These are phyloP conservation scores for Diaporthe sp. DNA, from an alignment of 2,329 filamentous ascomycete species.

Conservation along the genomic window DNA sequence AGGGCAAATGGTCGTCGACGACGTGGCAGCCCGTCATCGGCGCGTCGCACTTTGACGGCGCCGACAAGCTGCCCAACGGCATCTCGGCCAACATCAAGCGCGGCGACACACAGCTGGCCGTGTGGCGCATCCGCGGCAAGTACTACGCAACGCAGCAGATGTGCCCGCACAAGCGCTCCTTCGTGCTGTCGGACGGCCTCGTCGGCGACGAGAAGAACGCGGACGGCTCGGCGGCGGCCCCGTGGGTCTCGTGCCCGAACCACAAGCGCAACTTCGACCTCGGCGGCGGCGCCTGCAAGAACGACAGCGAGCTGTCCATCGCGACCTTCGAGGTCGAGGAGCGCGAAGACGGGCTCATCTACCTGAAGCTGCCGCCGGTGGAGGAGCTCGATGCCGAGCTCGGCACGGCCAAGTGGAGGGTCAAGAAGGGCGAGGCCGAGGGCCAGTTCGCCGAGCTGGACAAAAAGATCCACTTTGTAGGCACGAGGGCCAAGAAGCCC, in stretches of 20 bases:
- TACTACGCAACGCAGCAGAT: conserved; percentile 93
- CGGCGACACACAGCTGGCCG: conserved; percentile 87
- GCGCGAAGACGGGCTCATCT: conserved; percentile 78
- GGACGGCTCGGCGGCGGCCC: conserved; percentile 45
- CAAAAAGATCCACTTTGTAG: conserved; percentile 56
- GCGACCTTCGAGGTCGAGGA: conserved; percentile 84
- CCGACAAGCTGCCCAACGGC: conserved; percentile 73
- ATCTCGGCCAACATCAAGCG: conserved; percentile 83
- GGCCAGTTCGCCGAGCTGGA: conserved; percentile 58
- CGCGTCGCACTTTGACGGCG: conserved; percentile 73
- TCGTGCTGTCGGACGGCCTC: conserved; percentile 87
- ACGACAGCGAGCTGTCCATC: conserved; percentile 80
- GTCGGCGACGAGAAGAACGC: conserved; percentile 74
- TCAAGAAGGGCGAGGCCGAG: conserved; percentile 74
- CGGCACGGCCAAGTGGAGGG: conserved; percentile 82
- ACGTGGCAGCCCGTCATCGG: conserved; percentile 85
- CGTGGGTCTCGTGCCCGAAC: conserved; percentile 89
- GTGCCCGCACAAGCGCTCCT: conserved; percentile 92
- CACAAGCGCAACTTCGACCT: conserved; percentile 93
- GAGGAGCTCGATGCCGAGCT: conserved; percentile 83
- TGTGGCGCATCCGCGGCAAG: conserved; percentile 84
- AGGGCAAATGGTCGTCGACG: conserved; percentile 71
- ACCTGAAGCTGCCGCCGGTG: conserved; percentile 82
- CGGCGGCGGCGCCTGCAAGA: conserved; percentile 76
- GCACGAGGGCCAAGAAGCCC: conserved; percentile 54